These are phyloP conservation scores for Aphanomyces cochlioides DNA, from an alignment of 352 stramenopile genomes.

Conservation along the genomic window DNA sequence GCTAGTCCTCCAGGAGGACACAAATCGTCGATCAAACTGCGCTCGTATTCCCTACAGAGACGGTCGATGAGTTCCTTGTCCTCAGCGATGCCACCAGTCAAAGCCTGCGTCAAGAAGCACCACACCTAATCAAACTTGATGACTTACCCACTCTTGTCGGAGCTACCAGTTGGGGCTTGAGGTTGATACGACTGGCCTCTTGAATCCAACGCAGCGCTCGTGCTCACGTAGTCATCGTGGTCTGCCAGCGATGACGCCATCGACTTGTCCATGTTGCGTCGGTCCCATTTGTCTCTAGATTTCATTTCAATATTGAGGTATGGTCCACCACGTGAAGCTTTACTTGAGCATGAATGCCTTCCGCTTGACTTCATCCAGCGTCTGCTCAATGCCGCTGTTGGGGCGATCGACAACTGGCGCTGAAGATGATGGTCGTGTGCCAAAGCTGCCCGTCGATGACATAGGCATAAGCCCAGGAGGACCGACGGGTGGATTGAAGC, in stretches of 20 bases:
- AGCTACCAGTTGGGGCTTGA: slow-evolving; percentile 52
- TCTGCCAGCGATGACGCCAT: slow-evolving; percentile 86
- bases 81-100: not conserved
- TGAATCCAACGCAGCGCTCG: slow-evolving; percentile 55
- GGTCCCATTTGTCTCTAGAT: slow-evolving; percentile 71
- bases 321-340: not conserved
- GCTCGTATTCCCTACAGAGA: slow-evolving; percentile 67
- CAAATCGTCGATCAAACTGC: slow-evolving; percentile 78
- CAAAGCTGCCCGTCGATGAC: not conserved
- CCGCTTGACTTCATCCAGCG: slow-evolving; percentile 75
- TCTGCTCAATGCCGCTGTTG: slow-evolving; percentile 66
- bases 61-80: not conserved
- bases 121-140: not conserved
- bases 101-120: not conserved
- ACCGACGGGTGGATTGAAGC: slow-evolving; percentile 5
- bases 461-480: not conserved
- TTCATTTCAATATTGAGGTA: not conserved
- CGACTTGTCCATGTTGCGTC: slow-evolving; percentile 87
- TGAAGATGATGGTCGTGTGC: slow-evolving; percentile 40
- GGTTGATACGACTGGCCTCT: slow-evolving; percentile 68
- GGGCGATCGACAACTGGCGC: slow-evolving; percentile 43
- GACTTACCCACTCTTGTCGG: slow-evolving; percentile 67
- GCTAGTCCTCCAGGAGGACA: slow-evolving; percentile 71
- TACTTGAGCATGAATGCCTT: slow-evolving; percentile 57
- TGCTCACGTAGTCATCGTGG: slow-evolving; percentile 72